Base-by-base conservation (phyloP, 257 asterid species). In the Agastache rugosa region DNA sequence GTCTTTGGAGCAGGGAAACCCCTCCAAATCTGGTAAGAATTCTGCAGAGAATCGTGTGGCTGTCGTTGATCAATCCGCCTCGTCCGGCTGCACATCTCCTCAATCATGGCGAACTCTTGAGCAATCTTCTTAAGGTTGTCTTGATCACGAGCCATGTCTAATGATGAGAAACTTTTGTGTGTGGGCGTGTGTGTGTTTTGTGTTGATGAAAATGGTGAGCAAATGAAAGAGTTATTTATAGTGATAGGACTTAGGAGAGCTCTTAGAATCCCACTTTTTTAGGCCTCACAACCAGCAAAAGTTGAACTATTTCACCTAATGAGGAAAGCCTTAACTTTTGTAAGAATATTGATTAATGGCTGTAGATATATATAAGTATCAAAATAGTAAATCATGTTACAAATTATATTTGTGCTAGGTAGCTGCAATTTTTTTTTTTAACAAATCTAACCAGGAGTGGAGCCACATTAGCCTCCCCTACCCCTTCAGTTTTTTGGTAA, bases 71-170 rank as follows among this genome's bases (percentile, higher is more conserved):
- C 83, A 23, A 23, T 11, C 37, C 81, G 39, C 81, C 51, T 82
- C 16, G 19, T 42, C 41, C 59, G 69, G n/a, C 22, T 59, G 63
- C 39, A 79, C 47, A 77, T 55, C 55, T 81, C 79, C 5, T 85
- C 87, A 3, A 85, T 19, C 45, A 79, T 25, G 0, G 37, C 61
- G 29, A 87, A 87, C 63, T 87, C 91, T 31, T 79, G 62, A n/a
- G 72, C 89, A 16, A 85, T 75, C 85, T 85, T 74, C 50, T 9
- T 72, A 2, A 87, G 89, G 25, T 81, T 69, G n/a, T 69, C 85
- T 22, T 80, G 77, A 47, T 58, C 37, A 31, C 37, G 64, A 47
- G 80, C 87, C 89, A 85, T 85, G 47, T 7, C 8, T 2, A 44
- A 2, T 59, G 14, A 27, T n/a, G 1, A 59, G 11, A 65, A 39